These are phyloP conservation scores for Macroventuria anomochaeta DNA, from an alignment of 2,329 filamentous ascomycete genomes.

Conservation along the genomic window DNA sequence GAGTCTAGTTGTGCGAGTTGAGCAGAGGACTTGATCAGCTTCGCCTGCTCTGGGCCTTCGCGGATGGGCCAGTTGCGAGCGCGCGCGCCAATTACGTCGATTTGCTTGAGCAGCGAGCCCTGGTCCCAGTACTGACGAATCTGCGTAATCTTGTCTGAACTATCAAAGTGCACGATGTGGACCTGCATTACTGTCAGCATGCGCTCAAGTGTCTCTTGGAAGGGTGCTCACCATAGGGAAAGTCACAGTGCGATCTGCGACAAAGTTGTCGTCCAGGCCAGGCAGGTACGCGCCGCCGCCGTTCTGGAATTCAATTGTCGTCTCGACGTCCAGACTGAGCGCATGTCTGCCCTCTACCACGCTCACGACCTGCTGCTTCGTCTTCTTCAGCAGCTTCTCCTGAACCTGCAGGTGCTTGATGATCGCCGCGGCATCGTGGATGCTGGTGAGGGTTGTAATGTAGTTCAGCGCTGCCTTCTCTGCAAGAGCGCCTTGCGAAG, in stretches of 20 bases:
- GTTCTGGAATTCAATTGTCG: conserved; percentile 78
- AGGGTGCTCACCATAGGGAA: conserved; percentile 75
- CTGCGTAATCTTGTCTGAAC: conserved; percentile 77
- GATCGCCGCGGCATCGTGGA: conserved; percentile 75
- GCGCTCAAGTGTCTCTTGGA: neutral
- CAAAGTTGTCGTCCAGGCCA: conserved; percentile 90
- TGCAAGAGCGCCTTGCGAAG: conserved; percentile 52
- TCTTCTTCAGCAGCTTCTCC: conserved; percentile 79
- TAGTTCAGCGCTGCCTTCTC: conserved; percentile 69
- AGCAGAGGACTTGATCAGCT: conserved; percentile 70
- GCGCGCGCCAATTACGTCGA: conserved; percentile 89
- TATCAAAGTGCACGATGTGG: conserved; percentile 87
- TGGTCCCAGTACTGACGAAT: conserved; percentile 96
- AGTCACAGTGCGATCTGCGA: conserved; percentile 79
- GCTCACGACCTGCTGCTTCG: conserved; percentile 77
- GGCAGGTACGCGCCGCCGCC: conserved; percentile 88
- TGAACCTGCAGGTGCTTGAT: conserved; percentile 79
- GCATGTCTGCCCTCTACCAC: conserved; percentile 73
- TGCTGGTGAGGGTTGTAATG: conserved; percentile 81
- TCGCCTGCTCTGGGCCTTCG: conserved; percentile 83
- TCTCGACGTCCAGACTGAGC: conserved; percentile 80
- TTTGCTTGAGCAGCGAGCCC: conserved; percentile 86
- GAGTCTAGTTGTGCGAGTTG: conserved; percentile 40
- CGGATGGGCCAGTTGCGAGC: conserved; percentile 95
- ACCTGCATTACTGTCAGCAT: conserved; percentile 35